A percentile compares a stretch with the other conserved stretches of the same genome.
These are phyloP conservation scores for Rhypophila decipiens DNA, from an alignment of 495 filamentous ascomycete genomes.

Conservation along the genomic window DNA sequence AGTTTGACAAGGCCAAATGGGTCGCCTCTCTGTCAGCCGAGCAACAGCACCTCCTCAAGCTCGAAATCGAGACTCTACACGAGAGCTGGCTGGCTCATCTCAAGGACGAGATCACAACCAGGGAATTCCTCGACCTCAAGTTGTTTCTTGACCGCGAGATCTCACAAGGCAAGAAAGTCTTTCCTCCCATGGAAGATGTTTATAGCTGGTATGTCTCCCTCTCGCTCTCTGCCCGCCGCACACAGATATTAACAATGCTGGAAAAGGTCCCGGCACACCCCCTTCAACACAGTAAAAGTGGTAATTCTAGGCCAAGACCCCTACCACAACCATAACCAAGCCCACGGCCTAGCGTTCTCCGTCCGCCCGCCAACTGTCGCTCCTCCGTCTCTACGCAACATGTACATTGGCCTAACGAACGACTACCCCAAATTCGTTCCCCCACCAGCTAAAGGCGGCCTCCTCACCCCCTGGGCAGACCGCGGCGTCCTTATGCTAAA, in stretches of 20 bases:
- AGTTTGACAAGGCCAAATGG: conserved; percentile 88
- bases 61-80: conserved; percentile 88
- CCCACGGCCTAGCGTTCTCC: conserved; percentile 91
- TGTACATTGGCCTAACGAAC: conserved; percentile 76
- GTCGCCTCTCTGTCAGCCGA: conserved; percentile 68
- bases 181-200: conserved; percentile 81
- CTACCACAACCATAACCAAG: conserved; percentile 93
- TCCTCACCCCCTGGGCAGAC: conserved; percentile 89
- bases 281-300: conserved; percentile 75
- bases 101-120: conserved; percentile 70
- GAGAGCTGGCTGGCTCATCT: conserved; percentile 84
- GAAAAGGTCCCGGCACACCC: conserved; percentile 79
- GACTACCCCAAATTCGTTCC: conserved; percentile 77
- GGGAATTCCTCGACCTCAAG: conserved; percentile 81
- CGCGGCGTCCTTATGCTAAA: conserved; percentile 88
- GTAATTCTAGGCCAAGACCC: conserved; percentile 95
- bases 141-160: conserved; percentile 76
- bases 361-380: conserved; percentile 83
- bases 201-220: conserved; percentile 69
- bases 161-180: conserved; percentile 64
- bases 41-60: conserved; percentile 70
- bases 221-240: background rate
- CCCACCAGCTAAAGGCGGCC: conserved; percentile 69
- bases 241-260: background rate
- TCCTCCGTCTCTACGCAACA: conserved; percentile 83